Percentiles rank a stretch among this genome's conserved stretches.
Evolutionary conservation across 805 yeast species (phyloP).

Genomic region (Sungouiella blattae): DNA sequence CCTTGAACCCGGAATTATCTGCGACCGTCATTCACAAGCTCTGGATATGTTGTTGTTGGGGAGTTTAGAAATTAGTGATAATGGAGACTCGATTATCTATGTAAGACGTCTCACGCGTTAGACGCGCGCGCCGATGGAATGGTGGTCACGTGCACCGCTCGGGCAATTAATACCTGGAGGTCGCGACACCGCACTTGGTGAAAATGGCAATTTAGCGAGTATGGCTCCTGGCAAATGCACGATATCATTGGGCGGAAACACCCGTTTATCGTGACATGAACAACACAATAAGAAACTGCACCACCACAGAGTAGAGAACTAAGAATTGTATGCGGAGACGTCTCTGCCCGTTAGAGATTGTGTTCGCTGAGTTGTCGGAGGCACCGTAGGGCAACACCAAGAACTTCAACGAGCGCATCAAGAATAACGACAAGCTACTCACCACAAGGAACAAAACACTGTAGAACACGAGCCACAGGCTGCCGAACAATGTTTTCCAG

Average conservation of each 20-base stretch:
- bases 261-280: constrained; percentile 40
- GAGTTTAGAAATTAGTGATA: no score
- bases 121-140: no score
- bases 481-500: constrained; percentile 44
- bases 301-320: constrained; percentile 76
- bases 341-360: constrained; percentile 62
- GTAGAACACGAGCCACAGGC: constrained; percentile 34
- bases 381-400: constrained; percentile 55
- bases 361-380: constrained; percentile 45
- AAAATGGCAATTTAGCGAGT: no score
- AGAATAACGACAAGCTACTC: constrained; percentile 51
- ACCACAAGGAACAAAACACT: constrained; percentile 31
- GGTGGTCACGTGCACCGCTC: no score
- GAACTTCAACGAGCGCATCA: constrained; percentile 67
- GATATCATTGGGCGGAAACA: no score
- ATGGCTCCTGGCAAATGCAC: no score
- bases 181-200: no score
- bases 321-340: constrained; percentile 83
- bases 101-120: no score
- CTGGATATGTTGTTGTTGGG: no score
- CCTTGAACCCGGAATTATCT: constrained; percentile 21
- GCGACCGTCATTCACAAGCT: neutral
- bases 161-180: no score
- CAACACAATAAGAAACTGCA: constrained; percentile 77
- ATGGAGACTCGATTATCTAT: no score